These are phyloP conservation scores for Paramecium caudatum DNA, from an alignment of 73 alveolate genomes.

Conservation along the genomic window DNA sequence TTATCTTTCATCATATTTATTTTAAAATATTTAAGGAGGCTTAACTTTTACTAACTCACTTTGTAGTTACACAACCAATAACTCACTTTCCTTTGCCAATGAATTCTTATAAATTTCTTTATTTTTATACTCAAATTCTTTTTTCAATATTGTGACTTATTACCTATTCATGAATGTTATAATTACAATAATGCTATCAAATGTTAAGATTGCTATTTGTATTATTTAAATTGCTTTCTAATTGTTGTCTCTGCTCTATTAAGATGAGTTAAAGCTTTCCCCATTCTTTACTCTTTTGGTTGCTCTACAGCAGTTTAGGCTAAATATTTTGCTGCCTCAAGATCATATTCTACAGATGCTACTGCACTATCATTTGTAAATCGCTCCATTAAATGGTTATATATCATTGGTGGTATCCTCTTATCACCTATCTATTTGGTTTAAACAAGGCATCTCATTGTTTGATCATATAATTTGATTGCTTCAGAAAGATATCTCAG, in stretches of 20 bases:
- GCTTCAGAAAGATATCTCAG: neutral
- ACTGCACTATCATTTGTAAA: neutral
- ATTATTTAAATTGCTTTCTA: neutral
- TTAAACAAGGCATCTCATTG: neutral
- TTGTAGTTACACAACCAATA: neutral
- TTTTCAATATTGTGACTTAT: neutral
- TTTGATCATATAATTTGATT: neutral
- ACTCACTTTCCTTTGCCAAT: neutral
- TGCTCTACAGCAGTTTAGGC: neutral
- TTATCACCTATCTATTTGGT: neutral
- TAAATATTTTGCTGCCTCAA: neutral
- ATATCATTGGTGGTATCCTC: constrained; percentile 27
- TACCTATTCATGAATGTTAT: neutral
- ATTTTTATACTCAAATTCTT: neutral
- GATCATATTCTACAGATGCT: neutral
- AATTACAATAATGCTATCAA: neutral
- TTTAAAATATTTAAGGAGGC: neutral
- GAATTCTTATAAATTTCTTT: neutral
- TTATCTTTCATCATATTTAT: neutral
- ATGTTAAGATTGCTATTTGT: neutral
- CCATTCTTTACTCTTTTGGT: constrained; percentile 42
- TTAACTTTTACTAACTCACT: neutral
- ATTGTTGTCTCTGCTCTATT: neutral
- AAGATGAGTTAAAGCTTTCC: neutral
- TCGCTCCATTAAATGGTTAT: neutral